Evolutionary conservation across 169 alveolate species (phyloP).

Genomic region (Cryptosporidium canis): DNA sequence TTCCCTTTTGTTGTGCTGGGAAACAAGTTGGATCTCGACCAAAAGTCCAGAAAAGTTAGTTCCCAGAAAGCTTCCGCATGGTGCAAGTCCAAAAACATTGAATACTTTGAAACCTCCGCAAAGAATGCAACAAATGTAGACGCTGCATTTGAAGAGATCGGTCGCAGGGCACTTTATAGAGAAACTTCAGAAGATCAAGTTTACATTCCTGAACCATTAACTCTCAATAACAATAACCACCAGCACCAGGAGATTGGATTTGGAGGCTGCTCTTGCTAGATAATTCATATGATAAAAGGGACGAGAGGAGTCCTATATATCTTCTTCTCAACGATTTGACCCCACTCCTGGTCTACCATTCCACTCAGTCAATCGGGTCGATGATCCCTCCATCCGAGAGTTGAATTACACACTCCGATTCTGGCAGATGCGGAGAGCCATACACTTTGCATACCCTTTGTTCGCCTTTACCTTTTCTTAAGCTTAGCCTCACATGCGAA

Average conservation of each 20-base stretch:
- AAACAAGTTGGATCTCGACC: conserved; percentile 91
- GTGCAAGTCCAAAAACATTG: conserved; percentile 92
- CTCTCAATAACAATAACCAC: conserved; percentile 23
- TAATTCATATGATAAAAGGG: not conserved
- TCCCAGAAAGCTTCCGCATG: conserved; percentile 91
- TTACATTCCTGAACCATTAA: conserved; percentile 73
- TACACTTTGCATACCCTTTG: conserved; percentile 94
- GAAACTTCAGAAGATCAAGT: conserved; percentile 88
- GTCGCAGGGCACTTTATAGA: conserved; percentile 85
- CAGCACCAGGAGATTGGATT: conserved; percentile 45
- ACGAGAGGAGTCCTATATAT: not conserved
- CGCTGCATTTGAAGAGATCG: conserved; percentile 92
- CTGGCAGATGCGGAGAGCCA: conserved; percentile 97
- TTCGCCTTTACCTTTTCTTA: conserved; percentile 96
- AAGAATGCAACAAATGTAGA: conserved; percentile 95
- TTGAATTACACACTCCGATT: conserved; percentile 91
- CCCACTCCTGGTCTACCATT: not conserved
- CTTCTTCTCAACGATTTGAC: not conserved
- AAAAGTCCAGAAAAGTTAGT: conserved; percentile 79
- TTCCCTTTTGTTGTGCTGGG: conserved; percentile 97
- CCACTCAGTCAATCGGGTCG: conserved; percentile 79
- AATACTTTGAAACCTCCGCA: conserved; percentile 96
- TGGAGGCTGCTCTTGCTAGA: conserved; percentile 61
- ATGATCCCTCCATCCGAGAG: conserved; percentile 85
- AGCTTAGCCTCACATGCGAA: conserved; percentile 92